Evolutionary conservation across 2,329 filamentous ascomycete genomes (phyloP).

Genomic region (Chrysoporthe austroafricana): DNA sequence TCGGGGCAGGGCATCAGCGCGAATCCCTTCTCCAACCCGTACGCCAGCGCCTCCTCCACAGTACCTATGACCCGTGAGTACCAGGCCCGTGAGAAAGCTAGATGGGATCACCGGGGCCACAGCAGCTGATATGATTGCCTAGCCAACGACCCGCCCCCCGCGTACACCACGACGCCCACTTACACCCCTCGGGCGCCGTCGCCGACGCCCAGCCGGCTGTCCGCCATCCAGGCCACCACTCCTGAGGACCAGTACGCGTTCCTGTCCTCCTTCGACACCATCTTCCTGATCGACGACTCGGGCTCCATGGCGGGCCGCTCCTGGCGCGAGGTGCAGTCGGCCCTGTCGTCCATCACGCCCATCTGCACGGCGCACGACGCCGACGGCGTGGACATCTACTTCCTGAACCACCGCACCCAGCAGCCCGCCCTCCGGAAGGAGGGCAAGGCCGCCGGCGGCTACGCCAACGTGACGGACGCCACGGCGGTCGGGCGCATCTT

Average conservation of each 20-base stretch:
- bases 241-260: slow-evolving; percentile 75
- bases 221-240: slow-evolving; percentile 39
- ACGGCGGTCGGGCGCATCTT: slow-evolving; percentile 71
- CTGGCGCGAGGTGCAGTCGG: slow-evolving; percentile 76
- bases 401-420: slow-evolving; percentile 71
- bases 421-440: slow-evolving; percentile 38
- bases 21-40: slow-evolving; percentile 31
- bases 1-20: slow-evolving; percentile 26
- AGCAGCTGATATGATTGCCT: not conserved
- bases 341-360: slow-evolving; percentile 74
- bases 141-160: slow-evolving; percentile 41
- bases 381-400: slow-evolving; percentile 90
- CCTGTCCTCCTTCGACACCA: slow-evolving; percentile 78
- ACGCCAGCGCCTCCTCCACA: slow-evolving; percentile 29
- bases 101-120: not conserved
- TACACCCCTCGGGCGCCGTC: slow-evolving; percentile 26
- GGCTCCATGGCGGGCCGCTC: slow-evolving; percentile 77
- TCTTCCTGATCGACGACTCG: slow-evolving; percentile 93
- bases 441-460: slow-evolving; percentile 54
- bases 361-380: slow-evolving; percentile 79
- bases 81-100: not conserved
- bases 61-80: slow-evolving; percentile 32
- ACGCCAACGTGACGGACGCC: slow-evolving; percentile 65
- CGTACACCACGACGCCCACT: slow-evolving; percentile 35
- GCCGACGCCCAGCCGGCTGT: slow-evolving; percentile 32